Base-by-base conservation (phyloP, 2,329 filamentous ascomycete genomes). In the Thielaviopsis punctulata region DNA sequence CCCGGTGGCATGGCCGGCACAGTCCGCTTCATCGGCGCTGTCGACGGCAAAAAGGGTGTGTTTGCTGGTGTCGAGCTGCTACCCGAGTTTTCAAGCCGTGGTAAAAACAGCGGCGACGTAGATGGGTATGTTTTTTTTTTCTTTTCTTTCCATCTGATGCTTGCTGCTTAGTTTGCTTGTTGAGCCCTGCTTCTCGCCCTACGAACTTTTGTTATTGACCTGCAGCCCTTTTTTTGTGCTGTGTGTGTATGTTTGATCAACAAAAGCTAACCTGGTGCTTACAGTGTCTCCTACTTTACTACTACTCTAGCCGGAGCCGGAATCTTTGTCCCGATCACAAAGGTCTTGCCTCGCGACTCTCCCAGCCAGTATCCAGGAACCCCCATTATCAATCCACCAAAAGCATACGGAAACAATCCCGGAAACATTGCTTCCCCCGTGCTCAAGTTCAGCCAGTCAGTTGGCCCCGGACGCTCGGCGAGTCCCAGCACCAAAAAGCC, bases 91-190 rank as follows among this genome's bases (percentile, higher is more conserved):
- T 85, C 88, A 30, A 66, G 74, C 49, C 79, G 84, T 62, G 92
- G 92, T 30, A 98, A 98, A 73, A 98, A 98, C 63, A 93, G 78
- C 61, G 92, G 92, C 57, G 89, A 95, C 65, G 92, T 96, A 52
- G 90, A 96, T 59, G 92, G 90, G 86, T 90, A 73, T 67, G 78
- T 53, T 56, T 52, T 50, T 48, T 44, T 19, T 43, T 43, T 44
- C 18, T 53, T 52, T 50, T 48, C 23, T 19, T 19, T 39, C 45
- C 22, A 47, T 46, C 23, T 51, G 27, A 23, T 54, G 8, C 47
- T 44, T 8, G 15, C 10, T 10, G 43, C 41, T n/a, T 13, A 48
- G 30, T 49, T 27, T 19, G 18, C 24, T 18, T 18, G n/a, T 48
- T 19, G 25, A 36, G n/a, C 18, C 8, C 15, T 36, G 10, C 25